These are phyloP conservation scores for Beta corolliflora DNA, from an alignment of 179 eudicot genomes.

Conservation along the genomic window DNA sequence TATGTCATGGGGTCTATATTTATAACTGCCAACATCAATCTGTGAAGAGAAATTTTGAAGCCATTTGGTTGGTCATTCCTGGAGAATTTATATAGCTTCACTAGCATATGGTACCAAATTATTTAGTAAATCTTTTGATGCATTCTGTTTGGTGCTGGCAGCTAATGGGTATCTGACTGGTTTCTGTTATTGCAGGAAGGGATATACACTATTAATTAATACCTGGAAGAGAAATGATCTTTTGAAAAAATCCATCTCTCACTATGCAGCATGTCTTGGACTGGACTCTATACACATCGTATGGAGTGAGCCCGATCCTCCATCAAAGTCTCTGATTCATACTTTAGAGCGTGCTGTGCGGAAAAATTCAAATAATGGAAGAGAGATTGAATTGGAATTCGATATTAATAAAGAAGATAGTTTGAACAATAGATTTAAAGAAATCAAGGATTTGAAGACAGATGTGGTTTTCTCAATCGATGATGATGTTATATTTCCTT, in stretches of 20 bases:
- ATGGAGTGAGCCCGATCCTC: slow-evolving; percentile 96
- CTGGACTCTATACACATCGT: slow-evolving; percentile 83
- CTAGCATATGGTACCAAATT: background rate
- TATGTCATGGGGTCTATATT: background rate
- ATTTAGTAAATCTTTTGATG: background rate
- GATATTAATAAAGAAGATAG: slow-evolving; percentile 89
- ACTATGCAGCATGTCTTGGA: slow-evolving; percentile 73
- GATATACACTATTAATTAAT: slow-evolving; percentile 81
- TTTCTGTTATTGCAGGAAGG: slow-evolving; percentile 52
- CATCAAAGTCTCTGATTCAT: slow-evolving; percentile 60
- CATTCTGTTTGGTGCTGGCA: background rate
- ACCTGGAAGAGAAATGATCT: slow-evolving; percentile 99
- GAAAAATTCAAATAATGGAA: slow-evolving; percentile 49
- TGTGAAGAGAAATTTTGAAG: background rate
- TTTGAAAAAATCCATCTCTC: slow-evolving; percentile 84
- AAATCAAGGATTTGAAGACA: slow-evolving; percentile 62
- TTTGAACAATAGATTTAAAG: slow-evolving; percentile 92
- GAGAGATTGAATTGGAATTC: slow-evolving; percentile 61
- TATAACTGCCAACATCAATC: background rate
- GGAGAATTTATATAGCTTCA: background rate
- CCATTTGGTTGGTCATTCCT: background rate
- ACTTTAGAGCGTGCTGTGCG: slow-evolving; percentile 48
- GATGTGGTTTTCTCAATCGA: slow-evolving; percentile 93
- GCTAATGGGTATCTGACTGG: slow-evolving; percentile 5
- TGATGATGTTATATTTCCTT: slow-evolving; percentile 92